Evolutionary conservation across 306 rosid genomes (phyloP), one percentile per base, ranked within the genome.

Genomic region (Dalbergia cultrata): DNA sequence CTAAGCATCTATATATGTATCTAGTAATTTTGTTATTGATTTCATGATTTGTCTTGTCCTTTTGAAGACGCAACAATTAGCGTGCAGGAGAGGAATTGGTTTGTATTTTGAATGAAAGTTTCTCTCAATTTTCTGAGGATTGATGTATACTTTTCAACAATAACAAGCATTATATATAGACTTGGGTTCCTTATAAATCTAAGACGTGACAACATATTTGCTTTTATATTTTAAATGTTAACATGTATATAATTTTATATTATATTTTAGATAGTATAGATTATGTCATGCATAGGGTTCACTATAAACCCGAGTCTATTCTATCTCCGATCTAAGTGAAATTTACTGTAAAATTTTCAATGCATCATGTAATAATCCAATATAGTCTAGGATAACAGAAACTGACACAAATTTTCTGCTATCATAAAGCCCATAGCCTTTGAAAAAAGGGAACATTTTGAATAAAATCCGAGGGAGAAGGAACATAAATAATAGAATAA

Each of bases 61-160:
- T 61, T 70, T 39, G 56, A 69, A 21, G 68, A 82, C 21, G 72
- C 19, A 69, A 64, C 39, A 56, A 16, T 41, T 71, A 72, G 78
- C 61, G 18, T 70, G 62, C 61, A 52, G 21, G 44, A 76, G 53
- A 76, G 44, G 14, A 62, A 63, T 39, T 72, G 22, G 41, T 19
- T 59, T 22, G 16, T 50, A 50, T 0, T 50, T 13, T 50, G 57
- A 14, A 50, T 50, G 54, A 5, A 14, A 49, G 6, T 50, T 43
- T 9, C 47, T 9, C 47, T 43, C 47, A 7, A 43, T 43, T 16
- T 50, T 13, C 2, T 13, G 7, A 13, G 18, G 8, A n/a, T 50
- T 50, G 57, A 14, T 5, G 7, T 37, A 37, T 5, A 37, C 41
- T 37, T 37, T 37, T 7, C 41, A 37, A 37, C 41, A 37, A 4